Evolutionary conservation across 1,139 yeast genomes (phyloP).

Genomic region (Meyerozyma carpophila): DNA sequence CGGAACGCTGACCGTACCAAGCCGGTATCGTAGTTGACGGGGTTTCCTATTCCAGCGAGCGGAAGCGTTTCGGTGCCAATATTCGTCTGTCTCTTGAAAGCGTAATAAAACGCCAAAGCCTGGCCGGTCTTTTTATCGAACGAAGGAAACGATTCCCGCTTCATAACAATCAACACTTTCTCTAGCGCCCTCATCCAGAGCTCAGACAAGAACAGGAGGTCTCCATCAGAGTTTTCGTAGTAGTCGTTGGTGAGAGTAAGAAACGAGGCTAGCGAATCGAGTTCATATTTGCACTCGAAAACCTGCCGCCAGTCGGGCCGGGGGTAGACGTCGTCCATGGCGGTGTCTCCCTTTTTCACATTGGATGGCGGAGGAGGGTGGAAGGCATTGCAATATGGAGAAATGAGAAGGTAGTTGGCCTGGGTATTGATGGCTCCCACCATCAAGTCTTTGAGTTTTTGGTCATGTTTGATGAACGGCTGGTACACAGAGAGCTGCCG

Average conservation of each 20-base stretch:
- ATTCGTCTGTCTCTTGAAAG: constrained; percentile 69
- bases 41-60: constrained; percentile 76
- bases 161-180: constrained; percentile 46
- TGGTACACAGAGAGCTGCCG: constrained; percentile 77
- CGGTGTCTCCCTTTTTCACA: constrained; percentile 47
- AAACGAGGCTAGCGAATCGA: constrained; percentile 82
- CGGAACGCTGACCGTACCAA: constrained; percentile 80
- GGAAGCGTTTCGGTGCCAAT: constrained; percentile 80
- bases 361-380: constrained; percentile 73
- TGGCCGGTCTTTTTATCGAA: constrained; percentile 54
- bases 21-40: constrained; percentile 68
- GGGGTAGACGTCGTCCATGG: constrained; percentile 65
- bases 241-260: constrained; percentile 71
- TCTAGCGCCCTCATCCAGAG: constrained; percentile 60
- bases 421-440: constrained; percentile 81
- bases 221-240: constrained; percentile 46
- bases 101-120: constrained; percentile 46
- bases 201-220: constrained; percentile 44
- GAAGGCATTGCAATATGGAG: constrained; percentile 88
- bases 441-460: constrained; percentile 45
- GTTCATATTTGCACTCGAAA: constrained; percentile 86
- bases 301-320: constrained; percentile 64
- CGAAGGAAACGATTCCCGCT: constrained; percentile 60
- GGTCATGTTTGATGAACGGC: constrained; percentile 50
- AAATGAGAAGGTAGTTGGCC: constrained; percentile 50